Conservation (phyloP, 352 stramenopile species). For the Thalassiosira exigua region DNA sequence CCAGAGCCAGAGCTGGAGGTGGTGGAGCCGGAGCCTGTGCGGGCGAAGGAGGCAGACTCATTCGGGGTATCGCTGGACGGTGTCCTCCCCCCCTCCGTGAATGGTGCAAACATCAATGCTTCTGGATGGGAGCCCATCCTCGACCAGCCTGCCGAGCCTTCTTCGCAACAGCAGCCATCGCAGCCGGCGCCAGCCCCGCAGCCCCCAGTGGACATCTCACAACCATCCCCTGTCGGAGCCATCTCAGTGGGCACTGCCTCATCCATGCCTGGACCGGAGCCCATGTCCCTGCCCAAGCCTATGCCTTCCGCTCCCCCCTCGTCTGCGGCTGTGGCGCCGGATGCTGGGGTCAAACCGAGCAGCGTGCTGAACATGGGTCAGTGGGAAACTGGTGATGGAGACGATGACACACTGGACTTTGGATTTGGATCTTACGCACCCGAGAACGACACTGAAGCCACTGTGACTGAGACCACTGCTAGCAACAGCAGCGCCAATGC, state of each 20-base stretch:
- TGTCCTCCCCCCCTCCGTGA: slow-evolving; percentile 54
- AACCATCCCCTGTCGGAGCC: slow-evolving; percentile 15
- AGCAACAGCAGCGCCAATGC: neutral
- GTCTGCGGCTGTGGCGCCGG: slow-evolving; percentile 10
- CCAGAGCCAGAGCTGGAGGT: slow-evolving; percentile 4
- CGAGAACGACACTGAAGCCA: slow-evolving; percentile 47
- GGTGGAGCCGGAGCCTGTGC: slow-evolving; percentile 10
- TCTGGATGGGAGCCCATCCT: slow-evolving; percentile 60
- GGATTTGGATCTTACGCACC: slow-evolving; percentile 77
- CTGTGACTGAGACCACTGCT: slow-evolving; percentile 17
- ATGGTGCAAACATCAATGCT: slow-evolving; percentile 63
- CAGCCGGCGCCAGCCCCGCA: slow-evolving; percentile 16
- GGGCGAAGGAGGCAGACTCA: slow-evolving; percentile 23
- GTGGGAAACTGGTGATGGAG: slow-evolving; percentile 75
- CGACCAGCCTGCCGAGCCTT: slow-evolving; percentile 29
- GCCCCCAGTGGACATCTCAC: slow-evolving; percentile 27
- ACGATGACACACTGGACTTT: slow-evolving; percentile 78
- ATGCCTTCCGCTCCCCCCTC: slow-evolving; percentile 12
- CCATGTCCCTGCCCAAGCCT: slow-evolving; percentile 22
- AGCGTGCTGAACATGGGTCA: slow-evolving; percentile 84
- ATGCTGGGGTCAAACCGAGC: slow-evolving; percentile 39
- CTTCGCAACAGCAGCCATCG: neutral
- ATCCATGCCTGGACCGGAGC: slow-evolving; percentile 16
- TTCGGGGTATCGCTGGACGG: slow-evolving; percentile 45
- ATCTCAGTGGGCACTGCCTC: slow-evolving; percentile 25